Evolutionary conservation across 2,329 filamentous ascomycete species (phyloP).

Genomic region (Zasmidium cellare): DNA sequence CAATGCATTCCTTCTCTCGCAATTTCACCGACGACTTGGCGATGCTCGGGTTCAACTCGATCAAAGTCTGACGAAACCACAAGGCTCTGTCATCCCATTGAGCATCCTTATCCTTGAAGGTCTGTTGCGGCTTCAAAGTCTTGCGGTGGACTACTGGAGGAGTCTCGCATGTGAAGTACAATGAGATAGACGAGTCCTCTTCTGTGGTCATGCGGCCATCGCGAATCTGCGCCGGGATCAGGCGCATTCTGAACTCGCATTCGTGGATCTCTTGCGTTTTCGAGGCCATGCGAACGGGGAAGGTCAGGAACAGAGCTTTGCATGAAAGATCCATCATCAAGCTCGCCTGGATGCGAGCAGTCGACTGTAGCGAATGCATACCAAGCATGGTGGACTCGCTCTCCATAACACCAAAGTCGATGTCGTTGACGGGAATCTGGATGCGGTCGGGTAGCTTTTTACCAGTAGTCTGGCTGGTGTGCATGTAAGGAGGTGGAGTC

Average conservation of each 20-base stretch:
- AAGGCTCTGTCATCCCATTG: slow-evolving; percentile 57
- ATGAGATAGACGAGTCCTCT: slow-evolving; percentile 21
- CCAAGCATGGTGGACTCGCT: slow-evolving; percentile 58
- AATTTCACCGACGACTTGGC: slow-evolving; percentile 38
- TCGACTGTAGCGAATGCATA: slow-evolving; percentile 51
- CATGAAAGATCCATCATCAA: slow-evolving; percentile 46
- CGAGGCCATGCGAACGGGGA: slow-evolving; percentile 30
- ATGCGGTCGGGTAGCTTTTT: slow-evolving; percentile 19
- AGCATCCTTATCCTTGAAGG: slow-evolving; percentile 42
- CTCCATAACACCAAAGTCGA: slow-evolving; percentile 65
- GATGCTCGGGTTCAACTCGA: slow-evolving; percentile 43
- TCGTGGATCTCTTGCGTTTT: neutral
- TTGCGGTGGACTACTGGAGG: slow-evolving; percentile 31
- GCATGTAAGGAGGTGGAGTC: slow-evolving; percentile 1
- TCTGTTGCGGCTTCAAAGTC: slow-evolving; percentile 27
- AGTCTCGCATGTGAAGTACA: slow-evolving; percentile 43
- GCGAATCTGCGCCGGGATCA: slow-evolving; percentile 26
- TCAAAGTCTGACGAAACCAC: slow-evolving; percentile 66
- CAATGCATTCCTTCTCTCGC: slow-evolving; percentile 51
- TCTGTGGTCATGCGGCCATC: slow-evolving; percentile 14
- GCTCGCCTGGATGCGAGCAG: slow-evolving; percentile 26
- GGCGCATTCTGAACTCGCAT: slow-evolving; percentile 21
- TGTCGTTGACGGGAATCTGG: slow-evolving; percentile 21
- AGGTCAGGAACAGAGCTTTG: slow-evolving; percentile 48
- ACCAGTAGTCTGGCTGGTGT: slow-evolving; percentile 7